phyloP scores from a whole-genome alignment of 345 rosid species.

The Rhodomyrtus tomentosa region DNA sequence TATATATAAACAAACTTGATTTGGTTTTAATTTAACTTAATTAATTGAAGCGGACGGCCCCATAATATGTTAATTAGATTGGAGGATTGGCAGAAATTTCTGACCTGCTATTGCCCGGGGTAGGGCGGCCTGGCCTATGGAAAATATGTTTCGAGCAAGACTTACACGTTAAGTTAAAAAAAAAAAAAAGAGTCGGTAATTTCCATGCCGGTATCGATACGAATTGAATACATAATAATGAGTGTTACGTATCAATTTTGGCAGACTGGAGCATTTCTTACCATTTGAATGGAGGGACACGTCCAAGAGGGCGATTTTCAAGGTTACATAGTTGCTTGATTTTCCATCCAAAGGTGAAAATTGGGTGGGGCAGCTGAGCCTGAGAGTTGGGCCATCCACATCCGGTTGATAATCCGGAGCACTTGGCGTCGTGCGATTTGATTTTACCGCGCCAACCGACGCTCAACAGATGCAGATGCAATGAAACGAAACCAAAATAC shows the following conservation, averaged over 20 bases:
- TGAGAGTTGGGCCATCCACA: neutral
- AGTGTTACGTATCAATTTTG: fast-evolving
- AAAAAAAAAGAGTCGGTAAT: neutral
- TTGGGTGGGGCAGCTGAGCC: neutral
- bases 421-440: neutral
- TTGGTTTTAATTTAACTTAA: neutral
- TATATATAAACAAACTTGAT: neutral
- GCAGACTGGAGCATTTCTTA: neutral
- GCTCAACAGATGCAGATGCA: neutral
- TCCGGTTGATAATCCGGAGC: neutral
- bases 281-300: neutral
- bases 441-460: neutral
- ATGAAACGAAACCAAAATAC: neutral
- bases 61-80: neutral
- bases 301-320: neutral
- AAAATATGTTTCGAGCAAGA: too few relatives aligned
- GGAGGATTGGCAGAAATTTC: neutral
- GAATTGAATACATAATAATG: neutral
- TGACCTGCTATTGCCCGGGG: neutral
- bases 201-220: neutral
- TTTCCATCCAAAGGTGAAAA: neutral
- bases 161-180: neutral
- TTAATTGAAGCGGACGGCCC: neutral
- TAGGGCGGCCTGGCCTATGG: too few relatives aligned
- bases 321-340: neutral